A percentile compares a stretch with the other conserved stretches of the same genome.
phyloP scores from a whole-genome alignment of 1,139 yeast genomes.

The Lodderomyces theae region DNA sequence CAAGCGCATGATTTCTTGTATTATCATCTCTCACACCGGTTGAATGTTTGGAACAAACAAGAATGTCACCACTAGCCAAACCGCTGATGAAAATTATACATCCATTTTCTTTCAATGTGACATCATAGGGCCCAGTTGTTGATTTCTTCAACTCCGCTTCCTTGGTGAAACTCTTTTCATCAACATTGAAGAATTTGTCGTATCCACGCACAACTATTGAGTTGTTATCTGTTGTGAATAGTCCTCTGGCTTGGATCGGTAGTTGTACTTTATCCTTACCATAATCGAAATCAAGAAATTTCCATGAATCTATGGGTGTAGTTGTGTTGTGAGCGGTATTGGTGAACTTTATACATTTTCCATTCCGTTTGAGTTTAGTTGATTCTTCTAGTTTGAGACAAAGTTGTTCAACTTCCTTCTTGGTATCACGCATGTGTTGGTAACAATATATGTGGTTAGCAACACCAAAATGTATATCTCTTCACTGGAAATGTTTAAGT shows the following conservation, averaged over 20 bases:
- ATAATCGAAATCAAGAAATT: slow-evolving; percentile 87
- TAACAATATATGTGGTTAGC: no score
- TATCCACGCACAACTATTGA: slow-evolving; percentile 79
- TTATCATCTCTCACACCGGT: slow-evolving; percentile 61
- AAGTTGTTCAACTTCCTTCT: slow-evolving; percentile 17
- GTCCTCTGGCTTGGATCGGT: slow-evolving; percentile 81
- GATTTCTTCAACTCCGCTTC: slow-evolving; percentile 51
- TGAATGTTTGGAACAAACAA: slow-evolving; percentile 87
- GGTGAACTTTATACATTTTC: slow-evolving; percentile 21
- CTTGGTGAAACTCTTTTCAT: slow-evolving; percentile 57
- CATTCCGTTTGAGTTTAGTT: slow-evolving; percentile 22
- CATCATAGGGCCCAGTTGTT: slow-evolving; percentile 66
- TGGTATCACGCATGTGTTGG: no score
- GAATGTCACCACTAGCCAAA: slow-evolving; percentile 63
- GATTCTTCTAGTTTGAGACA: slow-evolving; percentile 18
- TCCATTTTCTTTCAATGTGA: slow-evolving; percentile 89
- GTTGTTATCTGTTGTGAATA: slow-evolving; percentile 57
- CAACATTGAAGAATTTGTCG: slow-evolving; percentile 87
- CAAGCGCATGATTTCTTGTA: slow-evolving; percentile 66
- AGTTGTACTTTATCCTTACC: slow-evolving; percentile 47
- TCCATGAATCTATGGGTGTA: slow-evolving; percentile 54
- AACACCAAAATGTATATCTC: no score
- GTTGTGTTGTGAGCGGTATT: slow-evolving; percentile 16
- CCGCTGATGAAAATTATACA: slow-evolving; percentile 87
- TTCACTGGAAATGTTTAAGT: no score